These are phyloP conservation scores for Phytophthora quininea DNA, from an alignment of 352 stramenopile species.

Conservation along the genomic window DNA sequence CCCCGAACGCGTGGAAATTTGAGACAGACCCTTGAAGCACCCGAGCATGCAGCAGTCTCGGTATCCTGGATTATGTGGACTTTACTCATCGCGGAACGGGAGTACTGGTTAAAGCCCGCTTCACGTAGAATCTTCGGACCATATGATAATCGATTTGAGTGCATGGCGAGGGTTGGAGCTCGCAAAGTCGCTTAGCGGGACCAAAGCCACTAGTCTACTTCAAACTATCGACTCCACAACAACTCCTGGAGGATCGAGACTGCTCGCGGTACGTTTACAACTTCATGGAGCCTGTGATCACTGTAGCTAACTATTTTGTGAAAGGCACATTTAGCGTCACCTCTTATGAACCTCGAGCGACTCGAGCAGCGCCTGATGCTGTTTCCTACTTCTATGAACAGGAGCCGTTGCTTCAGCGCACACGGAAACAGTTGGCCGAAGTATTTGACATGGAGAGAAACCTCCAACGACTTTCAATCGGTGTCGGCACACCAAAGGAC, in stretches of 20 bases:
- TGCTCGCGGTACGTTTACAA: conserved; percentile 57
- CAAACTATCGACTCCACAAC: conserved; percentile 70
- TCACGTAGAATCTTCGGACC: conserved; percentile 67
- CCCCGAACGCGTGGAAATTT: conserved; percentile 4
- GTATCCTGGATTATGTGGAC: conserved; percentile 72
- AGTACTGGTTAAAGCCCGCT: conserved; percentile 47
- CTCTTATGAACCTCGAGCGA: conserved; percentile 61
- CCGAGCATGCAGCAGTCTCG: conserved; percentile 45
- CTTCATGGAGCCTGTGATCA: background rate
- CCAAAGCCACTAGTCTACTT: conserved; percentile 67
- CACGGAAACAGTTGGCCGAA: conserved; percentile 57
- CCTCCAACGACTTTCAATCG: conserved; percentile 66
- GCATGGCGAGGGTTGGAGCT: conserved; percentile 76
- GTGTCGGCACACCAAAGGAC: conserved; percentile 69
- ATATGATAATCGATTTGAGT: conserved; percentile 84
- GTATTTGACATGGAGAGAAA: conserved; percentile 79
- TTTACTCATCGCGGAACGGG: conserved; percentile 60
- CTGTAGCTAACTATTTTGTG: background rate
- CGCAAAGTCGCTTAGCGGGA: conserved; percentile 60
- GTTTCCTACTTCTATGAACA: conserved; percentile 61
- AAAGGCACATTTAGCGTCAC: conserved; percentile 68
- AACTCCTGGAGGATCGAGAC: conserved; percentile 64
- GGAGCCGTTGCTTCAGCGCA: conserved; percentile 52
- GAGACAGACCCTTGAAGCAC: conserved; percentile 24
- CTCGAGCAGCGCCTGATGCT: conserved; percentile 57